Conservation (phyloP, 495 filamentous ascomycete species). For the Hypoxylon crocopeplum region DNA sequence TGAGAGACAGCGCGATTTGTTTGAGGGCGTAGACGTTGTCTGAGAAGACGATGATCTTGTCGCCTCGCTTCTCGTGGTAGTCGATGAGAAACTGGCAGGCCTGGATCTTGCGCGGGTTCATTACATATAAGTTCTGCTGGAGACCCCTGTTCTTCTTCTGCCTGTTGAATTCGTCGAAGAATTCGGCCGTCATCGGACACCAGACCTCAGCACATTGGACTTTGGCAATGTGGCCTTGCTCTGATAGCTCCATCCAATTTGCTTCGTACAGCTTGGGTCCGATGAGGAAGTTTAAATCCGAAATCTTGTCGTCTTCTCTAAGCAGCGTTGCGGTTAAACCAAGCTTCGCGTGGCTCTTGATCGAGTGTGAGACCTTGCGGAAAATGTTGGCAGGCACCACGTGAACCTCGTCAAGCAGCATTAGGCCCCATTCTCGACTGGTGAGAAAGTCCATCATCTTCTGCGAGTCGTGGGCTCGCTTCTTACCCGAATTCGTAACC, state of each 20-base stretch:
- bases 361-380: slow-evolving; percentile 85
- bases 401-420: slow-evolving; percentile 98
- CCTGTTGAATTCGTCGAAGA: slow-evolving; percentile 89
- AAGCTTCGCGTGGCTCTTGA: slow-evolving; percentile 95
- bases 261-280: slow-evolving; percentile 98
- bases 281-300: slow-evolving; percentile 96
- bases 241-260: slow-evolving; percentile 98
- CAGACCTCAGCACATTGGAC: slow-evolving; percentile 99
- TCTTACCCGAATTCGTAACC: slow-evolving; percentile 82
- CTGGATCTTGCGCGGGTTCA: slow-evolving; percentile 98
- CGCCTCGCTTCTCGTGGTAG: slow-evolving; percentile 93
- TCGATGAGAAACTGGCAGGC: slow-evolving; percentile 96
- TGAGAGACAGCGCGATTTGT: slow-evolving; percentile 80
- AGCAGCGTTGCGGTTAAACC: slow-evolving; percentile 94
- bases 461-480: slow-evolving; percentile 87
- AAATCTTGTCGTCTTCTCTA: slow-evolving; percentile 97
- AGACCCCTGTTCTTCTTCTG: slow-evolving; percentile 56
- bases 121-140: slow-evolving; percentile 84
- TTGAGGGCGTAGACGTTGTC: slow-evolving; percentile 97
- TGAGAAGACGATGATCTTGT: slow-evolving; percentile 99
- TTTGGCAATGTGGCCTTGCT: slow-evolving; percentile 95
- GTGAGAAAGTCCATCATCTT: slow-evolving; percentile 98
- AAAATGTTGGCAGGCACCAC: slow-evolving; percentile 97
- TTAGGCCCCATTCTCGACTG: slow-evolving; percentile 93
- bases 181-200: slow-evolving; percentile 99